phyloP scores from a whole-genome alignment of 2,329 filamentous ascomycete species.

The Ophiocordyceps camponoti-saundersi region DNA sequence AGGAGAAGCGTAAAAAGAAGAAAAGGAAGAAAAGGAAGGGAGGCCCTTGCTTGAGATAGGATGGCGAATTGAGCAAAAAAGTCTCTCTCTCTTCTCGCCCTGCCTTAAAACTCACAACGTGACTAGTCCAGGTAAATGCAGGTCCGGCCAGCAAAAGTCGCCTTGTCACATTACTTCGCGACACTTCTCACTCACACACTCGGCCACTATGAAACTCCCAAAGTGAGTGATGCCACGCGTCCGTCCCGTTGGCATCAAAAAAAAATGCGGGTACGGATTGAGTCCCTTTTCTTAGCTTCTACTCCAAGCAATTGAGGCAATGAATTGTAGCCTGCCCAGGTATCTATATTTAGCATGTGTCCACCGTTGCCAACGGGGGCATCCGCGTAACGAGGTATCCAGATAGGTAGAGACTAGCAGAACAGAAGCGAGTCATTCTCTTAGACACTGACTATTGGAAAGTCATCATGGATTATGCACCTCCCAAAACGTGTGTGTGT shows the following conservation, averaged over 20 bases:
- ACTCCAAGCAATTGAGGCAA: background rate
- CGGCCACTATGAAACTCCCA: background rate
- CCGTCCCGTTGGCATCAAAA: background rate
- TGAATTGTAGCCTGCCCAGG: too few species aligned
- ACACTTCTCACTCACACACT: too few species aligned
- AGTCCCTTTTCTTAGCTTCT: background rate
- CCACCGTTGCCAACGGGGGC: too few species aligned
- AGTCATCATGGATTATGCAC: too few species aligned
- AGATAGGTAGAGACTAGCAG: too few species aligned
- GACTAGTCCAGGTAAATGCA: background rate
- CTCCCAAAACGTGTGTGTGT: too few species aligned
- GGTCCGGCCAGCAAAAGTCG: background rate
- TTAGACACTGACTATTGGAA: too few species aligned
- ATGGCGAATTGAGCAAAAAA: background rate
- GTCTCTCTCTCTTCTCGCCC: background rate
- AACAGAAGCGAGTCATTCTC: too few species aligned
- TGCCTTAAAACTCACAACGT: background rate
- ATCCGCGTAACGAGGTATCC: too few species aligned
- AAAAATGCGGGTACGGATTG: background rate
- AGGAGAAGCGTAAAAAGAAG: background rate
- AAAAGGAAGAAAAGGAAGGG: background rate
- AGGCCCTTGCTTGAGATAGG: background rate
- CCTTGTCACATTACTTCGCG: too few species aligned
- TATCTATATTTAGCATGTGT: background rate
- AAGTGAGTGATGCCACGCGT: background rate